These are phyloP conservation scores for Pestalotiopsis sp. DNA, from an alignment of 2,329 filamentous ascomycete species.

Conservation along the genomic window DNA sequence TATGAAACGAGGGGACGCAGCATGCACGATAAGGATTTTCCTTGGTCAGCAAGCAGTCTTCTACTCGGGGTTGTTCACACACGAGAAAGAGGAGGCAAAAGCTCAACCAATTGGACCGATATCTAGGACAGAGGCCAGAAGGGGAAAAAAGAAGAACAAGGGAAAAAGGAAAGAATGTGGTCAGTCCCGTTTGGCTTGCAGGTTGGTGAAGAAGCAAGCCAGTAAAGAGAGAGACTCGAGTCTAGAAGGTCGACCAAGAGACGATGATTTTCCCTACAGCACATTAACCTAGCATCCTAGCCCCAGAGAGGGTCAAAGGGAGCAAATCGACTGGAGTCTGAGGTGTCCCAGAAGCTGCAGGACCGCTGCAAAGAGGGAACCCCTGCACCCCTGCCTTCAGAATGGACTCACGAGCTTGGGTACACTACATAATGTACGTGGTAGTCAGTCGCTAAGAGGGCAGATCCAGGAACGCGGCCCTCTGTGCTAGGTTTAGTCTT, in stretches of 20 bases:
- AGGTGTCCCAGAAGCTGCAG: background rate
- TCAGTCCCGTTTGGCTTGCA: constrained; percentile 8
- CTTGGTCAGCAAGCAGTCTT: background rate
- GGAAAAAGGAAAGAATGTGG: constrained; percentile 14
- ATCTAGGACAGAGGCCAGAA: constrained; percentile 20
- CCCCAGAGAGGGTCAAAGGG: background rate
- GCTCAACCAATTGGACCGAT: constrained; percentile 19
- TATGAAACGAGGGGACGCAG: constrained; percentile 16
- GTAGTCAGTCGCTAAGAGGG: background rate
- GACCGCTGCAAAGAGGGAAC: background rate
- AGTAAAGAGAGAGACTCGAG: background rate
- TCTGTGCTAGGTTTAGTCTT: background rate
- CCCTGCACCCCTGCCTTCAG: background rate
- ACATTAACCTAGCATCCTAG: background rate
- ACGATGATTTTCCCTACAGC: background rate
- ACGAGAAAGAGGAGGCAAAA: constrained; percentile 12
- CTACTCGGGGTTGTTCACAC: background rate
- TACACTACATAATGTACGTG: too few relatives aligned
- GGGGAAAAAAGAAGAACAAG: background rate
- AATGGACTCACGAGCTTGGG: too few relatives aligned
- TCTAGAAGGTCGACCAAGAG: constrained; percentile 6
- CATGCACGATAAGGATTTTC: constrained; percentile 7
- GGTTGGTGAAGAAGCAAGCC: constrained; percentile 24
- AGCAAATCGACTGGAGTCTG: background rate
- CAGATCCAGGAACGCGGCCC: background rate